Percentiles rank a stretch among this genome's conserved stretches.
Evolutionary conservation across 148 eudicot genomes (phyloP).

Genomic region (Agrostemma githago): DNA sequence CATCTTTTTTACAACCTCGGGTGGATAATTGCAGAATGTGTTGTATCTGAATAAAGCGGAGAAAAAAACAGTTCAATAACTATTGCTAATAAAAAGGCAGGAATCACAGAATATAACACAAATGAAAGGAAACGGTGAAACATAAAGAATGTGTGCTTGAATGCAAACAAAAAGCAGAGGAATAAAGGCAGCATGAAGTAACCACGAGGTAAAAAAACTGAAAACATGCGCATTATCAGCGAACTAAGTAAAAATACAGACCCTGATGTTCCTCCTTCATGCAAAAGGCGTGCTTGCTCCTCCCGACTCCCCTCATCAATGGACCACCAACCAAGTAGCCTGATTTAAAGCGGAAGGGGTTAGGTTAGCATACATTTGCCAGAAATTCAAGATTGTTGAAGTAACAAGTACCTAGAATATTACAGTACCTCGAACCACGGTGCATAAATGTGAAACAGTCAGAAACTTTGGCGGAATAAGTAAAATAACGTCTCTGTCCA

Average conservation of each 20-base stretch:
- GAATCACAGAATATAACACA: neutral
- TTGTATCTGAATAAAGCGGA: conserved; percentile 51
- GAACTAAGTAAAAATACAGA: conserved; percentile 23
- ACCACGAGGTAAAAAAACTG: neutral
- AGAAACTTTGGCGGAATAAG: conserved; percentile 49
- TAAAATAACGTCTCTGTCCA: conserved; percentile 53
- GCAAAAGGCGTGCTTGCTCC: conserved; percentile 80
- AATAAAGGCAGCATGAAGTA: neutral
- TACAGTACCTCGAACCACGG: conserved; percentile 77
- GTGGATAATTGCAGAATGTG: conserved; percentile 84
- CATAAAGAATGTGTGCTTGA: neutral
- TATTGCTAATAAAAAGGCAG: neutral
- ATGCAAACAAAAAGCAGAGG: neutral
- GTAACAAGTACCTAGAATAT: neutral
- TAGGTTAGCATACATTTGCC: neutral
- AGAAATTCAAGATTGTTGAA: neutral
- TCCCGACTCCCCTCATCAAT: conserved; percentile 96
- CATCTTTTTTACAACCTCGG: conserved; percentile 91
- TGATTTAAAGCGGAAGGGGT: conserved; percentile 19
- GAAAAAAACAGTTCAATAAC: conserved; percentile 15
- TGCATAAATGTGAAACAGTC: conserved; percentile 82
- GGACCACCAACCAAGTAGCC: conserved; percentile 98
- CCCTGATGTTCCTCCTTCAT: conserved; percentile 72
- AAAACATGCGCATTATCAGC: neutral
- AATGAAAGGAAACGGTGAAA: neutral